Conservation (phyloP, 2,329 filamentous ascomycete genomes). For the Fusarium sp. region DNA sequence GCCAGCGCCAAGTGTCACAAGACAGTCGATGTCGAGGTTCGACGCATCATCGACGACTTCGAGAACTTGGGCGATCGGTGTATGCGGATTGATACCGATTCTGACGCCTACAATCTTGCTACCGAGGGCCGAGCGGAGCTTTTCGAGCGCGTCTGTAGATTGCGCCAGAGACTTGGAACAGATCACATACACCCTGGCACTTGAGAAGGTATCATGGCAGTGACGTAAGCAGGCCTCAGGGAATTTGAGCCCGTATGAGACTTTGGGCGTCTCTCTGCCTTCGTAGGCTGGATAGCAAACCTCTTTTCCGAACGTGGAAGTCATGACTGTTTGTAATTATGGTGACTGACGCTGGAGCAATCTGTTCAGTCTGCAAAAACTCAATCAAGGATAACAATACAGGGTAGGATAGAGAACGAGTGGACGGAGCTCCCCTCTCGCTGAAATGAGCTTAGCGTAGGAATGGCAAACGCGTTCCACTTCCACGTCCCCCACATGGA, state of each 20-base stretch:
- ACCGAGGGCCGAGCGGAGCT: slow-evolving; percentile 52
- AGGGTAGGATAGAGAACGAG: neutral
- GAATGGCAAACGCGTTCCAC: neutral
- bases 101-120: slow-evolving; percentile 53
- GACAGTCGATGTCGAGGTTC: slow-evolving; percentile 52
- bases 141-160: slow-evolving; percentile 55
- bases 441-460: neutral
- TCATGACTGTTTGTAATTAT: neutral
- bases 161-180: slow-evolving; percentile 56
- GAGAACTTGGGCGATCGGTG: slow-evolving; percentile 60
- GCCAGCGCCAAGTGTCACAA: slow-evolving; percentile 63
- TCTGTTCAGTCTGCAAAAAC: rapidly evolving
- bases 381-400: neutral
- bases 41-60: slow-evolving; percentile 54
- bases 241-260: slow-evolving; percentile 14
- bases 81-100: slow-evolving; percentile 62
- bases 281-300: neutral
- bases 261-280: neutral
- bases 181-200: neutral
- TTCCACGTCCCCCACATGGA: neutral
- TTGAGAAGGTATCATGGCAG: neutral
- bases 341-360: rapidly evolving
- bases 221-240: slow-evolving; percentile 8
- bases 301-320: slow-evolving; percentile 7
- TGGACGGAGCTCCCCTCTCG: rapidly evolving